phyloP scores from a whole-genome alignment of 1,284 basidiomycete genomes.

The Ceratobasidium sp. region DNA sequence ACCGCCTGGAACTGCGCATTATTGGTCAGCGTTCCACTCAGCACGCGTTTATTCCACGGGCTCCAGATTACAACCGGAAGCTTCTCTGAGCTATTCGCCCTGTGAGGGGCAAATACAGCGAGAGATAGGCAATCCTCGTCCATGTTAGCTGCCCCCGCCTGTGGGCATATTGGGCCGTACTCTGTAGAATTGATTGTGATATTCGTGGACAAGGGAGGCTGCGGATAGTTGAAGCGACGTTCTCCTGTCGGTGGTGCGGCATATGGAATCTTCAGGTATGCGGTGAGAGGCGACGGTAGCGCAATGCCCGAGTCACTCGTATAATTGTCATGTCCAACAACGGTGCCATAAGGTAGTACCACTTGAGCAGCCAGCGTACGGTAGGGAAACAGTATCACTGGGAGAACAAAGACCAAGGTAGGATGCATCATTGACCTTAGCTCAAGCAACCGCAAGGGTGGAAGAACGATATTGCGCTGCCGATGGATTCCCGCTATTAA shows the following conservation, averaged over 20 bases:
- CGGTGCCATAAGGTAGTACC: slow-evolving; percentile 5
- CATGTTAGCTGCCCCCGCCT: slow-evolving; percentile 9
- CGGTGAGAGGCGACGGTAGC: not conserved
- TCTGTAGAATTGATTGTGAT: not conserved
- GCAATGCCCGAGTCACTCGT: not conserved
- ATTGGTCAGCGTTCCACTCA: not conserved
- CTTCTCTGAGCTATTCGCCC: no score
- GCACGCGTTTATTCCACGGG: not conserved
- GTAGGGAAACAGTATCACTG: no score
- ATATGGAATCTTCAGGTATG: slow-evolving; percentile 30
- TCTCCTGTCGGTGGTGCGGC: slow-evolving; percentile 32
- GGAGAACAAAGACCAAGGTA: no score
- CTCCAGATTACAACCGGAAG: no score
- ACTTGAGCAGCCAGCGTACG: not conserved
- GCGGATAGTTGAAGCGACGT: slow-evolving; percentile 6
- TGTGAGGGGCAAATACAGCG: slow-evolving; percentile 6
- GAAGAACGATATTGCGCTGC: no score
- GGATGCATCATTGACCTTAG: no score
- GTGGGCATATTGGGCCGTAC: slow-evolving; percentile 9
- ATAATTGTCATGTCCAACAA: slow-evolving; percentile 5
- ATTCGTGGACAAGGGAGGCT: not conserved
- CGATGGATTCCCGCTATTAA: no score
- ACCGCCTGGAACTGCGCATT: not conserved
- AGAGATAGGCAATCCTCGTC: slow-evolving; percentile 4
- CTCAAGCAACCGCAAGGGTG: no score